phyloP scores from a whole-genome alignment of 345 rosid genomes.

The Hirschfeldia incana region DNA sequence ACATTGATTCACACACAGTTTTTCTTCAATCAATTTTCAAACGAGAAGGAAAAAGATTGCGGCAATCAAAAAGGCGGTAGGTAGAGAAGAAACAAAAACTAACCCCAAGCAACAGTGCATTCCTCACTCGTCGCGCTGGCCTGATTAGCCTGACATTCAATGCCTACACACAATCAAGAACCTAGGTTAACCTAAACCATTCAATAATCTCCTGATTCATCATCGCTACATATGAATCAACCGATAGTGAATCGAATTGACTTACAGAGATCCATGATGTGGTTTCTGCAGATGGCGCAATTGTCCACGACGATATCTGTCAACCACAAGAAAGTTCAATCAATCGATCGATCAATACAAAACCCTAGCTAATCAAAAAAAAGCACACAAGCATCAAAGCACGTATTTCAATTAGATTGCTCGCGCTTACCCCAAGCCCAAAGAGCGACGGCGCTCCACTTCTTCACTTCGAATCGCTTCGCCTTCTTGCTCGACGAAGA shows the following conservation, averaged over 20 bases:
- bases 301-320: slow-evolving; percentile 92
- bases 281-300: slow-evolving; percentile 95
- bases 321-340: slow-evolving; percentile 24
- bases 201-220: background rate
- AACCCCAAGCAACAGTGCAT: slow-evolving; percentile 99
- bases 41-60: background rate
- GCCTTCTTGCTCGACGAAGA: slow-evolving; percentile 72
- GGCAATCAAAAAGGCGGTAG: too few relatives aligned
- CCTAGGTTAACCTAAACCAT: background rate
- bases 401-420: background rate
- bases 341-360: background rate
- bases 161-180: slow-evolving; percentile 51
- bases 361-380: background rate
- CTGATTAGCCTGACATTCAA: slow-evolving; percentile 94
- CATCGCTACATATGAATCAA: background rate
- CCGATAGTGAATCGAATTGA: background rate
- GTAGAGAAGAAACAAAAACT: background rate
- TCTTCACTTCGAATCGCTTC: slow-evolving; percentile 84
- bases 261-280: slow-evolving; percentile 96
- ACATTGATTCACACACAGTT: background rate
- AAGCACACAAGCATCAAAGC: background rate
- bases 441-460: slow-evolving; percentile 94
- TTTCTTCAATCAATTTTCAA: background rate
- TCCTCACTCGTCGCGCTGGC: slow-evolving; percentile 95
- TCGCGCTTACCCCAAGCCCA: slow-evolving; percentile 87